Base-by-base conservation (phyloP, 176 grass and related monocot species). In the Ensete glaucum region DNA sequence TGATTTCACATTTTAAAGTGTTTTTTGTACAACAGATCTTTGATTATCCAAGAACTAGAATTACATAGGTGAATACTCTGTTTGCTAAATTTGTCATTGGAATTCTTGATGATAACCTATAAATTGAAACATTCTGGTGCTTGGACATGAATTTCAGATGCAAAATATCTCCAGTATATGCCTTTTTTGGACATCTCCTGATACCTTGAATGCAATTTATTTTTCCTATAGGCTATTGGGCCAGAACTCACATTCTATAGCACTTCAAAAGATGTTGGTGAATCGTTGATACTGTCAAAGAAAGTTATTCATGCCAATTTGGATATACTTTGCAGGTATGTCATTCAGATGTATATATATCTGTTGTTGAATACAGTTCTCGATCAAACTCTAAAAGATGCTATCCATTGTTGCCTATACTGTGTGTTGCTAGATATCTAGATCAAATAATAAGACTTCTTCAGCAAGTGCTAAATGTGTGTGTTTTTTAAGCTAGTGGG, bases 171-270 rank as follows among this genome's bases (percentile, higher is more conserved):
- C 62, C 19, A 60, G 11, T 64, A 64, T 64, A 64, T 24, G 22
- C 22, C 0, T 7, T 24, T 64, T 64, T 11, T 64, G 21, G 21
- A 64, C 22, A 24, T 64, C 3, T 11, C n/a, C 62, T 65, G 20
- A 10, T 86, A 57, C 9, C 0, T 63, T 65, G 71, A 72, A 79
- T 52, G 71, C 67, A 22, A 25, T 43, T 72, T 16, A 52, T 60
- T 76, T 64, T 80, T 63, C 13, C 63, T 21, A 63, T 85, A 97
- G 94, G 90, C 94, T 63, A 93, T 97, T 87, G 94, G 94, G 71
- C 90, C 90, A 77, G 94, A 97, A 83, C 90, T 97, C 82, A 92
- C 94, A 25, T 97, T 97, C 79, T 93, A 93, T 73, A 97, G 86
- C 59, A 87, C 90, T 74, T 97, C 88, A 65, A 90, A 91, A 80